phyloP scores from a whole-genome alignment of 2,329 filamentous ascomycete genomes.

The Acrodontium crateriforme region DNA sequence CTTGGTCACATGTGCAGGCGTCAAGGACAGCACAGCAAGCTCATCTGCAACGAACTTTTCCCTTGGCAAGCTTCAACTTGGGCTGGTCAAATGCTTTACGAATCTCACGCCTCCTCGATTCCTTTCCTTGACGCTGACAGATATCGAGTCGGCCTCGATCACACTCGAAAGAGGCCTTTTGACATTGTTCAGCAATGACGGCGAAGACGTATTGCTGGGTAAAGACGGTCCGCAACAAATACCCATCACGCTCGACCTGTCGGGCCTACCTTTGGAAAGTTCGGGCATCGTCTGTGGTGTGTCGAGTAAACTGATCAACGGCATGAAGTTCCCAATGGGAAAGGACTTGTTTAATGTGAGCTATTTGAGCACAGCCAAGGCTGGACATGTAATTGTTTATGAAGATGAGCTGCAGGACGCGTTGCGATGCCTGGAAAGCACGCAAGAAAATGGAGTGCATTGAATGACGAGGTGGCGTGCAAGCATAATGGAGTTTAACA shows the following conservation, averaged over 20 bases:
- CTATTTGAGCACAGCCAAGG: conserved; percentile 77
- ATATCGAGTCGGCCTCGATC: conserved; percentile 59
- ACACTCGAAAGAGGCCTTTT: conserved; percentile 58
- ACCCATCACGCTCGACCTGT: conserved; percentile 79
- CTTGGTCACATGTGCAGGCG: conserved; percentile 71
- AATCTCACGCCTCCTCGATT: conserved; percentile 45
- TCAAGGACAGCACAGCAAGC: conserved; percentile 27
- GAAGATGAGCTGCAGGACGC: conserved; percentile 61
- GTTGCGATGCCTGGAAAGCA: conserved; percentile 47
- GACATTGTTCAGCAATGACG: conserved; percentile 32
- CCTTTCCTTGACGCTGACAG: conserved; percentile 58
- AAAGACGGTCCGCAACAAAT: conserved; percentile 55
- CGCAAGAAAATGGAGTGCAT: conserved; percentile 4
- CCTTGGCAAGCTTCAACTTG: conserved; percentile 30
- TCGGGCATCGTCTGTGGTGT: conserved; percentile 94
- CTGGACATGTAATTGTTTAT: conserved; percentile 77
- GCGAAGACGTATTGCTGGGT: conserved; percentile 57
- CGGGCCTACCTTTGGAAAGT: conserved; percentile 66
- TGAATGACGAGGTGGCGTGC: no score
- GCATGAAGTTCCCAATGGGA: conserved; percentile 38
- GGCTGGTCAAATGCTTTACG: conserved; percentile 36
- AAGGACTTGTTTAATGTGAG: conserved; percentile 56
- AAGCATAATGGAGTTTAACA: no score
- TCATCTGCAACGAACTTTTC: conserved; percentile 20
- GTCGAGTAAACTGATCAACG: conserved; percentile 65